These are phyloP conservation scores for Skeletonema menzelii DNA, from an alignment of 108 stramenopile genomes.

Conservation along the genomic window DNA sequence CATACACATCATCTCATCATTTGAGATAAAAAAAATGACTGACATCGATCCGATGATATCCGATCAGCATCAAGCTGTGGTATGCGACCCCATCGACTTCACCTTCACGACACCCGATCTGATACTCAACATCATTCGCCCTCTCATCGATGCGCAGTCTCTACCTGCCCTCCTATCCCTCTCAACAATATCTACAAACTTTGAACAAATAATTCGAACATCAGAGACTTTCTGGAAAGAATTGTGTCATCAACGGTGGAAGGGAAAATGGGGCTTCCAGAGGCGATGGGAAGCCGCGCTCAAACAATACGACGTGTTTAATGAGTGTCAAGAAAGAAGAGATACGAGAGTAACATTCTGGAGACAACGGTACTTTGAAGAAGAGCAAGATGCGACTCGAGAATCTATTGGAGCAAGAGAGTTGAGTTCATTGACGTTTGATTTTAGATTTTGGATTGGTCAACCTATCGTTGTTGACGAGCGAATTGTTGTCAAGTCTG, in stretches of 20 bases:
- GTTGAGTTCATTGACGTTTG: conserved; percentile 44
- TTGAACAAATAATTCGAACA: conserved; percentile 1
- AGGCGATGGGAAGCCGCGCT: conserved; percentile 27
- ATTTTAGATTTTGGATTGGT: conserved; percentile 32
- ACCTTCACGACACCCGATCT: conserved; percentile 15
- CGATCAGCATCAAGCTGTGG: neutral
- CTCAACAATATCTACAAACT: conserved; percentile 19
- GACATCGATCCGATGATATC: neutral
- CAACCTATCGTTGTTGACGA: conserved; percentile 16
- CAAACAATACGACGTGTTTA: neutral
- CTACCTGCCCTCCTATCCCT: conserved; percentile 8
- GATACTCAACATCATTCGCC: conserved; percentile 12
- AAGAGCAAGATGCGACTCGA: conserved; percentile 22
- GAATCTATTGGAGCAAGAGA: conserved; percentile 55
- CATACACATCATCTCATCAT: no score
- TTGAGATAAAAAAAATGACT: neutral
- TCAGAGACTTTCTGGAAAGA: conserved; percentile 26
- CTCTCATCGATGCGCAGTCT: conserved; percentile 9
- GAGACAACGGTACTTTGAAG: conserved; percentile 17
- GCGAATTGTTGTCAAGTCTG: conserved; percentile 13
- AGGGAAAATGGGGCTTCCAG: conserved; percentile 33
- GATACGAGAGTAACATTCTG: conserved; percentile 6
- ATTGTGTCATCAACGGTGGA: conserved; percentile 29
- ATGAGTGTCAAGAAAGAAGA: neutral
- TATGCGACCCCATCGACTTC: neutral